Evolutionary conservation across 2,329 filamentous ascomycete genomes (phyloP), one percentile per base, ranked within the genome.

Genomic region (Aureobasidium sp.): DNA sequence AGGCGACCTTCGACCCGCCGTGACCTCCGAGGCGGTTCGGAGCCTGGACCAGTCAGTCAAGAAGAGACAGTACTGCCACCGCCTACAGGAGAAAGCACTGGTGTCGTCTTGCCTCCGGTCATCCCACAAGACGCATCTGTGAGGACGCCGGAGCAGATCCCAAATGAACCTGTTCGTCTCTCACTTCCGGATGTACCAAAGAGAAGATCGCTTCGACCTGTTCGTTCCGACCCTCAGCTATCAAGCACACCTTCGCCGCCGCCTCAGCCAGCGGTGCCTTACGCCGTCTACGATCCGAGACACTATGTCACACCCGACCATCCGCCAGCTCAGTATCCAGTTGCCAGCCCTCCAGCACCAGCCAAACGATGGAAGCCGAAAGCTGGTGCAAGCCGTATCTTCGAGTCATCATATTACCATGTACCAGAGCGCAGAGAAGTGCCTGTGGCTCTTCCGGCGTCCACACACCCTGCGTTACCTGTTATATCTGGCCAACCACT

Each of bases 391-490:
- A 56, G 60, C 14, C 60, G 49, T 11, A 39, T 63, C 24, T 63
- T 63, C 24, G 54, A 63, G 48, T 63, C 61, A 1, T 14, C 47
- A 11, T 63, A 63, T 24, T 63, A 63, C 31, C 35, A 60, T 2
- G 42, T 63, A 7, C 54, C 61, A 15, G 61, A 52, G 7, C 42
- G 24, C 19, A 56, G 60, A 42, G 49, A 61, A 12, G 60, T 45
- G 4, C 22, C 33, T 31, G 33, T 33, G 14, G 19, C 57, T n/a
- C 8, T 50, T 22, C 57, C 57, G 5, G 17, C 17, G 11, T 17
- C 27, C 1, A 19, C 39, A 12, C 35, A 56, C 42, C 31, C 50
- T 37, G 19, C 33, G 19, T 5, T 19, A 1, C 24, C 44, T 5
- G 14, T 9, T 19, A 24, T 9, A 22, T 3, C 37, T 29, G 22